Percentiles rank a stretch among this genome's conserved stretches.
Evolutionary conservation across 2,329 filamentous ascomycete species (phyloP).

Genomic region (Sporothrix pallida): DNA sequence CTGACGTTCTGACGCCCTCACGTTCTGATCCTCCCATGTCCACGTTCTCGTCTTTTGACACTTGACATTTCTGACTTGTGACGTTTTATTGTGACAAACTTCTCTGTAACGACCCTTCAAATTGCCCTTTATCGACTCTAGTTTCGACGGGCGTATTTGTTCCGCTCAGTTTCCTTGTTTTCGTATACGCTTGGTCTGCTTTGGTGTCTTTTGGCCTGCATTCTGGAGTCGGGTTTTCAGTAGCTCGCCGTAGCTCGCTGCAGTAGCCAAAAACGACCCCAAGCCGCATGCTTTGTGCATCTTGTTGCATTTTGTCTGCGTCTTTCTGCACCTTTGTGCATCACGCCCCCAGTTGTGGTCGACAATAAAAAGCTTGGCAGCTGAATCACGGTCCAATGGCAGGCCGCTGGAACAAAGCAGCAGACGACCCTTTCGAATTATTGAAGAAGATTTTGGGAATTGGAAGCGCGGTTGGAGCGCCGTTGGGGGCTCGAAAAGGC

Average conservation of each 20-base stretch:
- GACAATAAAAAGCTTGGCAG: not conserved
- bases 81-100: not conserved
- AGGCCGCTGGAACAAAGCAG: not conserved
- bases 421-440: not conserved
- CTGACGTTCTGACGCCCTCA: not conserved
- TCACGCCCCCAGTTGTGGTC: not conserved
- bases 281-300: not conserved
- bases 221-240: too few species aligned
- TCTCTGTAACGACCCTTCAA: too few species aligned
- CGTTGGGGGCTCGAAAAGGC: not conserved
- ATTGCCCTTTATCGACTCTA: not conserved
- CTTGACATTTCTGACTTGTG: too few species aligned
- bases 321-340: conserved; percentile 9
- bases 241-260: not conserved
- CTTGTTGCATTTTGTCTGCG: not conserved
- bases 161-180: not conserved
- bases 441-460: not conserved
- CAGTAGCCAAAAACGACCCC: not conserved
- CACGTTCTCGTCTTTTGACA: too few species aligned
- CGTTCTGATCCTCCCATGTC: too few species aligned
- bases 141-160: not conserved
- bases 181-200: not conserved
- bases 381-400: not conserved
- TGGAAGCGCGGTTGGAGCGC: too few species aligned
- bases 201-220: not conserved